Evolutionary conservation across 1,284 basidiomycete genomes (phyloP).

Genomic region (Puccinia horiana): DNA sequence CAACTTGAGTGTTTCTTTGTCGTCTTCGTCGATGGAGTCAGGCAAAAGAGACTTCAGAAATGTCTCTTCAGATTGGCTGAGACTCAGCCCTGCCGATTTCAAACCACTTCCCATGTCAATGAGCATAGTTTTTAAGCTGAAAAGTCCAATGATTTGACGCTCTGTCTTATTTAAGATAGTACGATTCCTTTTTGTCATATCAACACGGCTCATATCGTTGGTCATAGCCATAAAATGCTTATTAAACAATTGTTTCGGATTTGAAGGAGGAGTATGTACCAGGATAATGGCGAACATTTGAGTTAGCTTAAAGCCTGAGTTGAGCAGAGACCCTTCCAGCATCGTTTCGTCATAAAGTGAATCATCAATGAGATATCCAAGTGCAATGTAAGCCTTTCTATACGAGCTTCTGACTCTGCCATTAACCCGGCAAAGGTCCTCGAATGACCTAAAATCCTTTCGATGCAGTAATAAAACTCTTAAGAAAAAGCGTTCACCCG

Average conservation of each 20-base stretch:
- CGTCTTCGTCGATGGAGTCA: no score
- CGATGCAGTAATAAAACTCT: background rate
- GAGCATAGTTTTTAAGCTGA: background rate
- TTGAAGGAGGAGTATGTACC: background rate
- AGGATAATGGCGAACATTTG: constrained; percentile 8
- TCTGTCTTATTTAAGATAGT: background rate
- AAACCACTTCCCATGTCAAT: no score
- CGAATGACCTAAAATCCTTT: background rate
- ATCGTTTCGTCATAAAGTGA: background rate
- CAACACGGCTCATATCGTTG: background rate
- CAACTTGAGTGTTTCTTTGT: no score
- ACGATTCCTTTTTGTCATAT: background rate
- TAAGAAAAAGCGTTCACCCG: background rate
- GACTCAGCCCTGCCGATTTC: no score
- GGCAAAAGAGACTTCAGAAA: no score
- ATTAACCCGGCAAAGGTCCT: background rate
- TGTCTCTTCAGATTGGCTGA: no score
- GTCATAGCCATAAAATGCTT: background rate
- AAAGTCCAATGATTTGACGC: background rate
- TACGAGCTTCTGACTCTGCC: background rate
- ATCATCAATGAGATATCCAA: background rate
- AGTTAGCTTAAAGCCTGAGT: background rate
- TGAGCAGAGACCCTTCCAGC: background rate
- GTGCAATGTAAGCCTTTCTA: background rate
- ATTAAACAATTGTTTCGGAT: background rate